Base-by-base conservation (phyloP, 352 stramenopile genomes). In the Elongisporangium undulatum region DNA sequence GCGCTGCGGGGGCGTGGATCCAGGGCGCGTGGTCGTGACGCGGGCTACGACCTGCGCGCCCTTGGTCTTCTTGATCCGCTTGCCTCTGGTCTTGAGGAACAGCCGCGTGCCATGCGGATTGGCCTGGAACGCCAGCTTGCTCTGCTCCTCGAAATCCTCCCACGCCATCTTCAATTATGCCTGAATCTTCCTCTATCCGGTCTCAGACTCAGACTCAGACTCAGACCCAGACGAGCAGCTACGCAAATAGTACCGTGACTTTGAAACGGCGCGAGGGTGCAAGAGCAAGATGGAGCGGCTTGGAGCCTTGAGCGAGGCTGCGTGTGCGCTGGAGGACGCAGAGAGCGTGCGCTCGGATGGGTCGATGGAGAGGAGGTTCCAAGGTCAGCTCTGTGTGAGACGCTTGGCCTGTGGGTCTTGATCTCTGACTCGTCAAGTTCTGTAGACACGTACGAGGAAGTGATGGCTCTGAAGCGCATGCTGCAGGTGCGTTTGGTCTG, bases 81-180 rank as follows among this genome's bases (percentile, higher is more conserved):
- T 38, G 7, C 58, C 45, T 29, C 72, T 74, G 38, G 73, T 78
- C 62, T 87, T 89, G 66, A 90, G 63, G 59, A 85, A 79, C 59
- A 91, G 76, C 26, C 77, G 82, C 51, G 82, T 81, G 63, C 71
- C 66, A 26, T 72, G 62, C 51, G 79, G 67, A 15, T 85, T 70
- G 49, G 68, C 74, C 39, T 82, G 70, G 56, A 89, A 86, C 29
- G 73, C 72, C 34, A 85, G 71, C 62, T 90, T 90, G 3, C 74
- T 72, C 58, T 82, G 68, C 72, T 87, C 79, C 62, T 92, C 82
- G 54, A 90, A 90, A 51, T 68, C 68, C 41, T 90, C 82, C 82
- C 82, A 90, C 55, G 34, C 7, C 34, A 45, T 45, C 34, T 45
- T 45, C 34, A 45, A 45, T 9, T 17, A 7, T 4, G 12, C 17